These are phyloP conservation scores for Kockovaella imperatae DNA, from an alignment of 768 basidiomycete genomes.

Conservation along the genomic window DNA sequence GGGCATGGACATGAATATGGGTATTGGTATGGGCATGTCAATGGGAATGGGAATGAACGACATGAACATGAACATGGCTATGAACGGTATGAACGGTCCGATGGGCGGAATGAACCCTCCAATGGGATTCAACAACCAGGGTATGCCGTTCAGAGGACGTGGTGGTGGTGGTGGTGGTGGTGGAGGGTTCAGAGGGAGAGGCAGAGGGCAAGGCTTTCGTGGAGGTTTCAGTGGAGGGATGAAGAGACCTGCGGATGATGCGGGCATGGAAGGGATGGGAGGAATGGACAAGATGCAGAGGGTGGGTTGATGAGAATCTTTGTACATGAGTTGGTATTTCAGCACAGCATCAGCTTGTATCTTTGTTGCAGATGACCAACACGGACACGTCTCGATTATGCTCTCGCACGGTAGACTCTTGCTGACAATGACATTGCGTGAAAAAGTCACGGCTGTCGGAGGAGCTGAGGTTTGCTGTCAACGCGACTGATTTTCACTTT, in stretches of 20 bases:
- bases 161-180: constrained; percentile 2
- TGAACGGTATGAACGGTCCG: constrained; percentile 16
- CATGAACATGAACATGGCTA: constrained; percentile 42
- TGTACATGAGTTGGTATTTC: not conserved
- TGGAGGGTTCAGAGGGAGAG: constrained; percentile 9
- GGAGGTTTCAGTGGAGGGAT: not conserved
- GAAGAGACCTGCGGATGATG: not conserved
- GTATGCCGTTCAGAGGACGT: not conserved
- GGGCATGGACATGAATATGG: constrained; percentile 4
- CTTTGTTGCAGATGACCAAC: no score
- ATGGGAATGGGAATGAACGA: constrained; percentile 71
- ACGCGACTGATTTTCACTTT: no score
- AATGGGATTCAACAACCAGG: constrained; percentile 1
- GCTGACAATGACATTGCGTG: no score
- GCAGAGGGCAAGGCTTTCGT: not conserved
- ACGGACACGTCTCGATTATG: no score
- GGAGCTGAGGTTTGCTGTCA: no score
- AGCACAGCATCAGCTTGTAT: not conserved
- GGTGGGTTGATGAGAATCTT: no score
- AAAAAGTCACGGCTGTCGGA: no score
- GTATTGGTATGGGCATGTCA: constrained; percentile 52
- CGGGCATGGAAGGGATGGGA: not conserved
- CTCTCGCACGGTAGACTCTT: no score
- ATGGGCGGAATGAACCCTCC: constrained; percentile 46
- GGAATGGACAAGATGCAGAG: not conserved